Percentiles rank a stretch among this genome's conserved stretches.
Evolutionary conservation across 441 rosid genomes (phyloP).

Genomic region (Populus hybrid): DNA sequence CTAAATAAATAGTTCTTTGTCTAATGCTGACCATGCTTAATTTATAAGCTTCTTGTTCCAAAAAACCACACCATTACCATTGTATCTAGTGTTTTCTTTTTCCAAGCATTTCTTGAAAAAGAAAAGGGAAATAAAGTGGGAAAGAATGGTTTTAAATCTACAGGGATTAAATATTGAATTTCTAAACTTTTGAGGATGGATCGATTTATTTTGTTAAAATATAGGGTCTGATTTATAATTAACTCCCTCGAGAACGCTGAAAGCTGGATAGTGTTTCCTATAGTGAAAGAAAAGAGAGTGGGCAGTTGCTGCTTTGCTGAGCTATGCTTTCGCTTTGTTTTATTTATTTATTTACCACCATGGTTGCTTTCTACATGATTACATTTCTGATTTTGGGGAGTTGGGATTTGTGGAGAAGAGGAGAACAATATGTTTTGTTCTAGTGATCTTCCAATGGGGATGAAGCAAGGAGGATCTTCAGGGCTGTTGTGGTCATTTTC

Average conservation of each 20-base stretch:
- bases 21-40: not conserved
- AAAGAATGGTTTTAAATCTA: not conserved
- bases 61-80: too few species aligned
- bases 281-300: not conserved
- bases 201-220: not conserved
- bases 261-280: slow-evolving; percentile 18
- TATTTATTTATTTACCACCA: not conserved
- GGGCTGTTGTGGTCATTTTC: not conserved
- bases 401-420: not conserved
- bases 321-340: slow-evolving; percentile 9
- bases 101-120: too few species aligned
- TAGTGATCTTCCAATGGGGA: not conserved
- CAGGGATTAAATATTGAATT: too few species aligned
- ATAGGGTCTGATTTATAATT: not conserved
- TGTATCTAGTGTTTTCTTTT: too few species aligned
- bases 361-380: not conserved
- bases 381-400: not conserved
- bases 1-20: not conserved
- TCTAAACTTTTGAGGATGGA: not conserved
- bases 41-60: too few species aligned
- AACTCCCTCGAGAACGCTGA: slow-evolving; percentile 31
- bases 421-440: not conserved
- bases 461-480: not conserved
- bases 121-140: too few species aligned
- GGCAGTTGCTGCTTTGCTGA: slow-evolving; percentile 2